Evolutionary conservation across 1,139 yeast species (phyloP).

Genomic region (Fermentozyma sake): DNA sequence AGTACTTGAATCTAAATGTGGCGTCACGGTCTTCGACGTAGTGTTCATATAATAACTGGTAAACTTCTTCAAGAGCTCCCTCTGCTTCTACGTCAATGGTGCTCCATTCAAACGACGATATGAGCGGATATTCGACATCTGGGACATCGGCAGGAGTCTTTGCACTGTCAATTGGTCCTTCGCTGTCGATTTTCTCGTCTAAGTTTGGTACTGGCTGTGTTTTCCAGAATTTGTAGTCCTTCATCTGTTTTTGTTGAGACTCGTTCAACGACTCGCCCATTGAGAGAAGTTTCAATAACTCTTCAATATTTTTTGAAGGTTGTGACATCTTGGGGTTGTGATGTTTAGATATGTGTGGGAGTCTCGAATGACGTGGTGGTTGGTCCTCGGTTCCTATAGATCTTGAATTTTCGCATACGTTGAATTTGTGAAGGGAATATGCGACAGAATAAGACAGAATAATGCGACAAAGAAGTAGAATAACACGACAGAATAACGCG

Average conservation of each 20-base stretch:
- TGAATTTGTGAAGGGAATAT: no score
- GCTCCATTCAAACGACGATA: slow-evolving; percentile 84
- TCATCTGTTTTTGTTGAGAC: slow-evolving; percentile 63
- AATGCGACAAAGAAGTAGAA: no score
- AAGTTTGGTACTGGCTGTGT: slow-evolving; percentile 91
- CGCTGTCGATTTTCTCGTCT: slow-evolving; percentile 59
- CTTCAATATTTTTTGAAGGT: slow-evolving; percentile 40
- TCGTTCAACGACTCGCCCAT: slow-evolving; percentile 53
- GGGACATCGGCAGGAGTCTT: slow-evolving; percentile 74
- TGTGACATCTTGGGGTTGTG: slow-evolving; percentile 6
- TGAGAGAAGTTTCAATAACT: slow-evolving; percentile 45
- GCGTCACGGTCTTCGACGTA: slow-evolving; percentile 95
- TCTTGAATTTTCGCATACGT: no score
- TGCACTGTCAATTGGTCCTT: slow-evolving; percentile 75
- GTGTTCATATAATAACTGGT: slow-evolving; percentile 75
- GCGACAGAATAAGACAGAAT: no score
- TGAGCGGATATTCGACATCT: slow-evolving; percentile 62
- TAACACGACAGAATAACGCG: no score
- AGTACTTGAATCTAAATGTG: slow-evolving; percentile 84
- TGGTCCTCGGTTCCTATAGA: no score
- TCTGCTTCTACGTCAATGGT: slow-evolving; percentile 63
- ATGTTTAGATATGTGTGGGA: background rate
- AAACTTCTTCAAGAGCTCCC: slow-evolving; percentile 66
- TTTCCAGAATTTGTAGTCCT: slow-evolving; percentile 94
- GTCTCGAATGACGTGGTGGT: slow-evolving; percentile 1